A percentile compares a stretch with the other conserved stretches of the same genome.
Conservation (phyloP, 495 filamentous ascomycete genomes). For the Aspergillus affinis region DNA sequence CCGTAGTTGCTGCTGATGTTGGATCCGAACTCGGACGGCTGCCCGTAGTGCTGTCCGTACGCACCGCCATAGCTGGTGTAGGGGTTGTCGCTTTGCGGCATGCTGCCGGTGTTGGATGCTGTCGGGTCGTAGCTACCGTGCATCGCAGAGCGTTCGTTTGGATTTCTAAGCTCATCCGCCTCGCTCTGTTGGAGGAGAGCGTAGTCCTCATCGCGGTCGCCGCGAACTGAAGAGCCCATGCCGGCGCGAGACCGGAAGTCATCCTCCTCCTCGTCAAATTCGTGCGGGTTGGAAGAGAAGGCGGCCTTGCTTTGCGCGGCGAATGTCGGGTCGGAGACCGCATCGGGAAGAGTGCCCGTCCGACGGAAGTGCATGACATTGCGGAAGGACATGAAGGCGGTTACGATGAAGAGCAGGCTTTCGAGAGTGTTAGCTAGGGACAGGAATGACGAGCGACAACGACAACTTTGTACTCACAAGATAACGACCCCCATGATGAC, state of each 20-base stretch:
- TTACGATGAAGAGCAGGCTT: conserved; percentile 73
- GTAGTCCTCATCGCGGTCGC: conserved; percentile 48
- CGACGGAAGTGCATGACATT: conserved; percentile 75
- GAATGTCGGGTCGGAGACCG: conserved; percentile 52
- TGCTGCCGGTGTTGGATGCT: conserved; percentile 21
- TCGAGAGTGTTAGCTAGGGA: conserved; percentile 13
- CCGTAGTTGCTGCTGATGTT: conserved; percentile 26
- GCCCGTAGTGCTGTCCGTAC: conserved; percentile 42
- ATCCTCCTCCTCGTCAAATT: conserved; percentile 50
- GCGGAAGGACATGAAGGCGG: conserved; percentile 73
- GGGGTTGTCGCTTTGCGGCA: conserved; percentile 44
- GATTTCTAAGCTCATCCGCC: conserved; percentile 41
- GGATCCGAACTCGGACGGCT: conserved; percentile 27
- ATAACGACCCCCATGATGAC: conserved; percentile 79
- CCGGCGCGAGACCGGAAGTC: conserved; percentile 47
- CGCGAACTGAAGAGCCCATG: conserved; percentile 31
- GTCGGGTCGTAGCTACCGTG: conserved; percentile 44
- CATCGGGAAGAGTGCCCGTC: conserved; percentile 73
- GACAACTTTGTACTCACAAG: conserved; percentile 57
- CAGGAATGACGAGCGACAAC: conserved; percentile 6
- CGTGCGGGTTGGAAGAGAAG: conserved; percentile 51
- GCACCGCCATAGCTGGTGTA: conserved; percentile 47
- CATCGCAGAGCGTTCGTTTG: conserved; percentile 36
- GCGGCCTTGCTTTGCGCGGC: conserved; percentile 50
- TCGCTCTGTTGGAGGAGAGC: conserved; percentile 48